phyloP scores from a whole-genome alignment of 768 basidiomycete species.

The Psilocybe subaeruginosa region DNA sequence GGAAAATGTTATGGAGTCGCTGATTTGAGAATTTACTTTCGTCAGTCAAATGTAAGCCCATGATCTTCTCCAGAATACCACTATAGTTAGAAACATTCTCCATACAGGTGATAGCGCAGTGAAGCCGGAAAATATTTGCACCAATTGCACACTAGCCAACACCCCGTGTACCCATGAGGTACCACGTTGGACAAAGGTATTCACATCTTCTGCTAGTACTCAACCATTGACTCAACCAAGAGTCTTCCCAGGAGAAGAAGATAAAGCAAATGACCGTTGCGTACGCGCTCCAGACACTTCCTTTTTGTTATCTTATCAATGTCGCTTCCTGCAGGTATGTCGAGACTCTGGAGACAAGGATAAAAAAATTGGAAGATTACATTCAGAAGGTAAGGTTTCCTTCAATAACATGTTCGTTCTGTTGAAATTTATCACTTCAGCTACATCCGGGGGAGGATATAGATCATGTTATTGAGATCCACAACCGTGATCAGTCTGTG shows the following conservation, averaged over 20 bases:
- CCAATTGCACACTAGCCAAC: conserved; percentile 54
- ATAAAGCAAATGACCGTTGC: conserved; percentile 26
- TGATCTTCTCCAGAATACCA: background rate
- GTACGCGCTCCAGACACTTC: conserved; percentile 19
- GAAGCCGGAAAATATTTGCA: conserved; percentile 55
- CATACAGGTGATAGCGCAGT: conserved; percentile 60
- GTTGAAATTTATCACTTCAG: conserved; percentile 9
- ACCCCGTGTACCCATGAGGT: conserved; percentile 58
- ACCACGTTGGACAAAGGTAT: conserved; percentile 22
- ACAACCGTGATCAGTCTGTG: background rate
- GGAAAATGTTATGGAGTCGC: background rate
- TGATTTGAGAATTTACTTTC: background rate
- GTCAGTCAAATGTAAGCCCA: background rate
- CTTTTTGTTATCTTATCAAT: background rate
- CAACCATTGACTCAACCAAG: conserved; percentile 41
- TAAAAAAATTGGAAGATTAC: conserved; percentile 30
- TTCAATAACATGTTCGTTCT: background rate
- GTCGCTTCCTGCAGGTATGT: conserved; percentile 28
- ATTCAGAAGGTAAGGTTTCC: conserved; percentile 25
- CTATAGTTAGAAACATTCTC: conserved; percentile 8
- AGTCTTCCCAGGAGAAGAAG: conserved; percentile 31
- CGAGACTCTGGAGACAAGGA: conserved; percentile 28
- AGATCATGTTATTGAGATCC: conserved; percentile 6
- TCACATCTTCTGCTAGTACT: conserved; percentile 16
- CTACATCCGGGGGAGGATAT: conserved; percentile 23